These are phyloP conservation scores for Podila epigama DNA, from an alignment of 192 early-diverging fungal species.

Conservation along the genomic window DNA sequence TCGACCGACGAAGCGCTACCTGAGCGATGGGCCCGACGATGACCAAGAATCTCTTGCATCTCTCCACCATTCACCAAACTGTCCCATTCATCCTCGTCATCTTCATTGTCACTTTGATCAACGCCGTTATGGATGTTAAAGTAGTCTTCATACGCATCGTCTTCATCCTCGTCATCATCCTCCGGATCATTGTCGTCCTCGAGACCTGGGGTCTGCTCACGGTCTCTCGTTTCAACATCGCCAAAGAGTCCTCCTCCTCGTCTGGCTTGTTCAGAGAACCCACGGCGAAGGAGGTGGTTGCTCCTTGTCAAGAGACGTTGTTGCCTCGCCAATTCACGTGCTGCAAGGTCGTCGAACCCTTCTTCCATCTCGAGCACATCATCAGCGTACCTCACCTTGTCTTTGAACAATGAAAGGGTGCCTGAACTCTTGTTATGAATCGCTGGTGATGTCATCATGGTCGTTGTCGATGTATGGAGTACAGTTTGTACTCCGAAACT, in stretches of 20 bases:
- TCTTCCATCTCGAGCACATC: constrained; percentile 20
- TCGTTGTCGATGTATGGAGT: background rate
- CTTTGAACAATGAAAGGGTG: background rate
- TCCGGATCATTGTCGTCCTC: background rate
- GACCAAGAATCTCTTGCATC: constrained; percentile 1
- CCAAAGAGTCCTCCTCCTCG: no score
- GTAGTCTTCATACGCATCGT: background rate
- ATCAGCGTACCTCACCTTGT: background rate
- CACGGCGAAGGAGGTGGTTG: background rate
- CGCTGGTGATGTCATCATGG: background rate
- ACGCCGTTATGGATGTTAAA: background rate
- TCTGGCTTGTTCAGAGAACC: background rate
- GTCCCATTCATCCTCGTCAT: background rate
- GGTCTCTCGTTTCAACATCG: background rate
- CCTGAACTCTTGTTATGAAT: background rate
- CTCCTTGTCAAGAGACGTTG: background rate
- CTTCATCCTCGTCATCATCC: background rate
- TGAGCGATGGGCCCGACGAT: no score
- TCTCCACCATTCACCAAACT: no score
- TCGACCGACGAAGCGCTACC: no score
- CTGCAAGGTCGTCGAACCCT: constrained; percentile 2
- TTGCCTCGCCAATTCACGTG: background rate
- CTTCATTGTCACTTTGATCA: background rate
- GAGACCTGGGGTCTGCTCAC: background rate
- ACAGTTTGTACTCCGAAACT: constrained; percentile 22